These are phyloP conservation scores for Curvularia spicifera DNA, from an alignment of 2,329 filamentous ascomycete genomes.

Conservation along the genomic window DNA sequence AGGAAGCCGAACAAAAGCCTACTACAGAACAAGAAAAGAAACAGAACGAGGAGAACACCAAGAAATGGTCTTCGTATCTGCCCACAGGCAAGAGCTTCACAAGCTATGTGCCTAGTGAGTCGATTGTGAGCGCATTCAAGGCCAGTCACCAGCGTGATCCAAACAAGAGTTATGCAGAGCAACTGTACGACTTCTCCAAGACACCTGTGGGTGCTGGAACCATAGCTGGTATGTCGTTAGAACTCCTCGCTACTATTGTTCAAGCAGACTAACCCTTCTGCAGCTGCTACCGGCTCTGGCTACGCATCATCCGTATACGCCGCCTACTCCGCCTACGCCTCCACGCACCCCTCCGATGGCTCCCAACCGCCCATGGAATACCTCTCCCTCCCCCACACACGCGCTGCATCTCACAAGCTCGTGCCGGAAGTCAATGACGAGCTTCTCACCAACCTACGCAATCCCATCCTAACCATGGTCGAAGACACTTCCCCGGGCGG, in stretches of 20 bases:
- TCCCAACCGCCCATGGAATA: conserved; percentile 54
- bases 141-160: conserved; percentile 54
- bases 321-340: conserved; percentile 57
- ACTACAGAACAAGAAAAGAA: conserved; percentile 40
- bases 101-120: conserved; percentile 54
- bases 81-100: conserved; percentile 57
- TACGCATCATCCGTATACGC: conserved; percentile 57
- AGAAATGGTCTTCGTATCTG: conserved; percentile 57
- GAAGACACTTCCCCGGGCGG: conserved; percentile 54
- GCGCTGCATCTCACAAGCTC: conserved; percentile 51
- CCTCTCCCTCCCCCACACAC: conserved; percentile 55
- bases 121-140: conserved; percentile 54
- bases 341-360: conserved; percentile 39
- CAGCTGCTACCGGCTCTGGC: conserved; percentile 55
- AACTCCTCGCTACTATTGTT: neutral
- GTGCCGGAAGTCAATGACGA: conserved; percentile 52
- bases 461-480: conserved; percentile 55
- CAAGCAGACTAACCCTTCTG: conserved; percentile 1
- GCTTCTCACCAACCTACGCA: conserved; percentile 55
- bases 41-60: conserved; percentile 44
- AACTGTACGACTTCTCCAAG: conserved; percentile 58
- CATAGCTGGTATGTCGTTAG: conserved; percentile 45
- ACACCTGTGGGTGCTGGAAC: conserved; percentile 59
- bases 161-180: conserved; percentile 57
- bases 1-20: conserved; percentile 28